Percentiles rank a stretch among this genome's conserved stretches.
Evolutionary conservation across 768 basidiomycete genomes (phyloP).

Genomic region (Kwoniella shandongensis): DNA sequence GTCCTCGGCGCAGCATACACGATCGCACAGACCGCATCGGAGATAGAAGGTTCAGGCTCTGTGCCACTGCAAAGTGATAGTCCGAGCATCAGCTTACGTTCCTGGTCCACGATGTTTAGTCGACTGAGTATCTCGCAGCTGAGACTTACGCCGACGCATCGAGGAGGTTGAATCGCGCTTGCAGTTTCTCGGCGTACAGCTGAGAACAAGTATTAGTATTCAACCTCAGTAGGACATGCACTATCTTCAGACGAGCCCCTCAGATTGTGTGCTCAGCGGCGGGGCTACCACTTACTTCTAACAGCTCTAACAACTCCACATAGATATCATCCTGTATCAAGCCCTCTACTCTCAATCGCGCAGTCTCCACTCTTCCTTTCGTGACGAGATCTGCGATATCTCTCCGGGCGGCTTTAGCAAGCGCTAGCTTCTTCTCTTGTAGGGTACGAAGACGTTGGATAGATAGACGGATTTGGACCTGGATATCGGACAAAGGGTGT

Average conservation of each 20-base stretch:
- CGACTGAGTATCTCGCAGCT: neutral
- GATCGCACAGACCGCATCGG: slow-evolving; percentile 82
- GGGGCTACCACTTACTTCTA: slow-evolving; percentile 65
- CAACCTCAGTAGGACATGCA: too few species aligned
- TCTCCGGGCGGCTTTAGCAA: slow-evolving; percentile 64
- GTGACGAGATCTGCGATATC: slow-evolving; percentile 53
- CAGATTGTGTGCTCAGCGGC: too few species aligned
- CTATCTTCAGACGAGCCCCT: too few species aligned
- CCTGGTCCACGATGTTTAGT: neutral
- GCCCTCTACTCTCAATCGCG: slow-evolving; percentile 47
- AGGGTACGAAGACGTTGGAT: slow-evolving; percentile 77
- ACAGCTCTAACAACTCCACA: slow-evolving; percentile 76
- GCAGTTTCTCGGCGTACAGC: slow-evolving; percentile 88
- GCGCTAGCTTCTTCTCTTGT: slow-evolving; percentile 82
- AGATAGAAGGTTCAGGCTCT: slow-evolving; percentile 82
- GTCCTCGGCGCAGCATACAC: slow-evolving; percentile 89
- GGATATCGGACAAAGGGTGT: neutral
- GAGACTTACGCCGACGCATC: slow-evolving; percentile 69
- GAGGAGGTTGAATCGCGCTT: slow-evolving; percentile 86
- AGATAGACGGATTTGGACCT: slow-evolving; percentile 63
- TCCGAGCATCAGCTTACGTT: neutral
- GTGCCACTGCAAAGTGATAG: slow-evolving; percentile 48
- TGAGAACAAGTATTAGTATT: slow-evolving; percentile 9
- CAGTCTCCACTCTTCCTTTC: slow-evolving; percentile 59
- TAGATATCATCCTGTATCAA: slow-evolving; percentile 43